Conservation (phyloP, 495 filamentous ascomycete species). For the Daldinia grandis region DNA sequence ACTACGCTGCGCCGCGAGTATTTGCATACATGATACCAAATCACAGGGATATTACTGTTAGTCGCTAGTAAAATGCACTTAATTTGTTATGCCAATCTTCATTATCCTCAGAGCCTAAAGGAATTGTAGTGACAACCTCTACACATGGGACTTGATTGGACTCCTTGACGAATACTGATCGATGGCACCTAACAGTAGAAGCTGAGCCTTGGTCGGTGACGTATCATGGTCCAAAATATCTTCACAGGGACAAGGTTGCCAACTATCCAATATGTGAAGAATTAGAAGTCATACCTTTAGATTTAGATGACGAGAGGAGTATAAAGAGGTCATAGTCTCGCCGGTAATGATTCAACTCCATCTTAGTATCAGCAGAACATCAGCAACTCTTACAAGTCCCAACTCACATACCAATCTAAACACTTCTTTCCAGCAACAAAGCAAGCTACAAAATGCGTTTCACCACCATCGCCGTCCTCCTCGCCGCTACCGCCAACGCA, state of each 20-base stretch:
- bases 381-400: background rate
- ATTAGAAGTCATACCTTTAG: background rate
- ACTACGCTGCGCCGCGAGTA: background rate
- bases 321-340: background rate
- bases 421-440: background rate
- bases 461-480: background rate
- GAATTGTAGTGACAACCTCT: background rate
- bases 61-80: background rate
- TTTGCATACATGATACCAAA: background rate
- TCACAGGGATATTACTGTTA: background rate
- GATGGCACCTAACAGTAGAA: background rate
- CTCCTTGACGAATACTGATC: background rate
- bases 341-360: background rate
- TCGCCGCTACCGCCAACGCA: background rate
- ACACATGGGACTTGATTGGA: background rate
- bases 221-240: background rate
- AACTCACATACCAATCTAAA: background rate
- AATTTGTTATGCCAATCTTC: background rate
- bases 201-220: background rate
- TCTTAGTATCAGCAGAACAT: background rate
- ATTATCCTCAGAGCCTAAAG: background rate
- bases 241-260: background rate
- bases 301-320: background rate
- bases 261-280: background rate
- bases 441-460: background rate